Conservation (phyloP, 176 grass and related monocot species). For the Urochloa ruziziensis region DNA sequence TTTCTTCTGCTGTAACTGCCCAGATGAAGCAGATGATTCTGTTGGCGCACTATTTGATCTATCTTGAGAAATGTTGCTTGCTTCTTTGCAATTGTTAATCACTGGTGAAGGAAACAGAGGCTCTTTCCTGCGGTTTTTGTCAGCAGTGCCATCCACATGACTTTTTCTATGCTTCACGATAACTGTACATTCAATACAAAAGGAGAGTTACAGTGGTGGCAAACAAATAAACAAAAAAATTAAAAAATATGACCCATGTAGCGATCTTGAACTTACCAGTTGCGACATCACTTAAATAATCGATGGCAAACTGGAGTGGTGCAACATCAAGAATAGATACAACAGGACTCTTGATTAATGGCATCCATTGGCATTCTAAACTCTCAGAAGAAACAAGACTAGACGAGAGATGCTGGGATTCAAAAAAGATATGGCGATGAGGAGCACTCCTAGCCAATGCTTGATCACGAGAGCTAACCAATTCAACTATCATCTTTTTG, state of each 20-base stretch:
- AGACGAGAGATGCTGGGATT: constrained; percentile 42
- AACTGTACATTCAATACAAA: constrained; percentile 49
- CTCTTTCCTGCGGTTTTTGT: constrained; percentile 65
- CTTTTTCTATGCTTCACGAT: constrained; percentile 67
- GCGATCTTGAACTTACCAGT: constrained; percentile 48
- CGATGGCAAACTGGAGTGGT: constrained; percentile 55
- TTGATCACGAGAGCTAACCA: constrained; percentile 68
- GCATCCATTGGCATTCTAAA: constrained; percentile 49
- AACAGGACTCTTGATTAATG: constrained; percentile 60
- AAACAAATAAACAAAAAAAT: constrained; percentile 10
- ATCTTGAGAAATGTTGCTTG: constrained; percentile 31
- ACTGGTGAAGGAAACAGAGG: constrained; percentile 68
- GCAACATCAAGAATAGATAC: constrained; percentile 81
- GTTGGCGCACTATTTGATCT: constrained; percentile 31
- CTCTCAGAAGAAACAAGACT: constrained; percentile 39
- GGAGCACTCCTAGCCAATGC: constrained; percentile 57
- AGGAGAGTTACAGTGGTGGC: constrained; percentile 5
- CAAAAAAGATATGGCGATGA: constrained; percentile 46
- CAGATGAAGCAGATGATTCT: constrained; percentile 41
- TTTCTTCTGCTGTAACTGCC: constrained; percentile 66
- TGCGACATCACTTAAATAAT: constrained; percentile 73
- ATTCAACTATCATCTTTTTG: constrained; percentile 80
- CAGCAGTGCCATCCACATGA: constrained; percentile 59
- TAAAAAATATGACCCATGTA: constrained; percentile 9
- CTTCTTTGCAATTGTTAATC: constrained; percentile 26